These are phyloP conservation scores for Penicillium sp. DNA, from an alignment of 2,329 filamentous ascomycete species.

Conservation along the genomic window DNA sequence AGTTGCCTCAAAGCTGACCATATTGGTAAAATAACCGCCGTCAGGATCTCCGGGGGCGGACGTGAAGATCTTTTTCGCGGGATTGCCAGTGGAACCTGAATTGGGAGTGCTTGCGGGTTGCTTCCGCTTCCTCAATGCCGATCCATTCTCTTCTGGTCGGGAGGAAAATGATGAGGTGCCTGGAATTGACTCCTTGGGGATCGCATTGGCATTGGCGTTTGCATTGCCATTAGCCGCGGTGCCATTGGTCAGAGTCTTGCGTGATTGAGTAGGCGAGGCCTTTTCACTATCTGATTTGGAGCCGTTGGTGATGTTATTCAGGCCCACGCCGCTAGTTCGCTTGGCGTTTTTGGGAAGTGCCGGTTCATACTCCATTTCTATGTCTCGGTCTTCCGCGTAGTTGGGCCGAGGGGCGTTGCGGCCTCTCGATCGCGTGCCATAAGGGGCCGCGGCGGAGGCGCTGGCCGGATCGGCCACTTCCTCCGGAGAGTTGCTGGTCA, in stretches of 20 bases:
- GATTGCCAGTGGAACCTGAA: conserved; percentile 30
- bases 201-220: conserved; percentile 14
- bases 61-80: conserved; percentile 40
- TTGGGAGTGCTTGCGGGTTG: conserved; percentile 54
- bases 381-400: conserved; percentile 91
- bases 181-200: conserved; percentile 52
- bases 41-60: conserved; percentile 31
- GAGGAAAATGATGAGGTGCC: conserved; percentile 61
- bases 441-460: conserved; percentile 62
- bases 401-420: conserved; percentile 81
- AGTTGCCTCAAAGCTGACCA: conserved; percentile 81
- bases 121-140: conserved; percentile 79
- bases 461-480: conserved; percentile 38
- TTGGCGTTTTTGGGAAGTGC: conserved; percentile 36
- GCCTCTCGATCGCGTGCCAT: conserved; percentile 93
- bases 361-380: conserved; percentile 82
- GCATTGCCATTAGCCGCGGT: conserved; percentile 22
- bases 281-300: conserved; percentile 41
- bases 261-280: conserved; percentile 38
- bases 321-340: conserved; percentile 27
- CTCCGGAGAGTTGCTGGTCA: conserved; percentile 47
- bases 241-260: conserved; percentile 40
- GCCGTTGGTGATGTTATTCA: conserved; percentile 30
- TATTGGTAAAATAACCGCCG: conserved; percentile 65
- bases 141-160: conserved; percentile 46